Base-by-base conservation (phyloP, 495 filamentous ascomycete genomes). In the Talaromyces proteolyticus region DNA sequence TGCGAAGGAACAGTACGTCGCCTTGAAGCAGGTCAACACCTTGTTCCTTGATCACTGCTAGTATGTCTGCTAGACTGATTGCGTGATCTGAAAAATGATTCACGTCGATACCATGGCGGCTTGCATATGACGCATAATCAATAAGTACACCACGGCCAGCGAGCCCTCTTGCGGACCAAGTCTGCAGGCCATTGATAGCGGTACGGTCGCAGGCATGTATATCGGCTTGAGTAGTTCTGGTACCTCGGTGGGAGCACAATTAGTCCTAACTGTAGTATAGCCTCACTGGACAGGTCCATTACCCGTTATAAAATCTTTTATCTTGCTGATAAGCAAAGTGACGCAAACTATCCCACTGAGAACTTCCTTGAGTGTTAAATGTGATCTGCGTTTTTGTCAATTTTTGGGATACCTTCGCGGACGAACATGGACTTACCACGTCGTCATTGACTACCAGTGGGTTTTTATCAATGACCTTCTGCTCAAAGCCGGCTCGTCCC, bases 101-200 rank as follows among this genome's bases (percentile, higher is more conserved):
- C 21, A 53, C 16, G 11, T 29, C 8, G 18, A 49, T 44, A 38
- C 40, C 29, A 49, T 75, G 58, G 14, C 58, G 55, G 29, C 51
- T 38, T 26, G 66, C 68, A 44, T 70, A 75, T 48, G 63, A 55
- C 34, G 63, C 57, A 59, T 74, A 79, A 56, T 80, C 76, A 37
- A 80, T 61, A 16, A 80, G 65, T 42, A 78, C 63, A 42, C 68
- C 76, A 40, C 75, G 66, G 29, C 69, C 69, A 22, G 76, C 73
- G 44, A 80, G 63, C 23, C 77, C 75, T 50, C 65, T 66, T n/a
- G 34, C 54, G 47, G 66, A 57, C 65, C 66, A 68, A 56, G 8
- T 34, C 29, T 49, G 45, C 11, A 50, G 45, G 12, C 49, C 49
- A 48, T 51, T 52, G 7, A 51, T 47, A 19, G 47, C 39, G 7